A percentile compares a stretch with the other conserved stretches of the same genome.
phyloP scores from a whole-genome alignment of 179 eudicot genomes.

The Vitellaria paradoxa region DNA sequence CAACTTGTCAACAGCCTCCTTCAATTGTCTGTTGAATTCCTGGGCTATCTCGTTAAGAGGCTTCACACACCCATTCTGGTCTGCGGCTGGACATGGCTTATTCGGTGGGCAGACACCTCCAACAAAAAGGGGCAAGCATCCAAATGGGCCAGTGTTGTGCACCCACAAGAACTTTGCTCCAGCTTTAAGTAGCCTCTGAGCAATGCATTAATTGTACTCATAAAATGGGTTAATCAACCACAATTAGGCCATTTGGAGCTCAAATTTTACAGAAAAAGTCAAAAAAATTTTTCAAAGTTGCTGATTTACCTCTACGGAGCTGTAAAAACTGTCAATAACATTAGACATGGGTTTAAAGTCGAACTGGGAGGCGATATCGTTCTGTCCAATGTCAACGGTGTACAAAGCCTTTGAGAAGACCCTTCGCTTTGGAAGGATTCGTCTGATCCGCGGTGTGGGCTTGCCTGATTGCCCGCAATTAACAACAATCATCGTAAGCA shows the following conservation, averaged over 20 bases:
- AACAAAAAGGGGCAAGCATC: conserved; percentile 58
- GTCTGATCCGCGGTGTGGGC: not conserved
- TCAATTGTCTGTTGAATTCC: conserved; percentile 50
- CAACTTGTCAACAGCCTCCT: conserved; percentile 36
- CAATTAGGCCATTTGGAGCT: too few relatives aligned
- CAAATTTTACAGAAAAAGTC: too few relatives aligned
- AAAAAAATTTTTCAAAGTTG: too few relatives aligned
- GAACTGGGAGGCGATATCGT: not conserved
- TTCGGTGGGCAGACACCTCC: conserved; percentile 12
- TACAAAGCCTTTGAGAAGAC: conserved; percentile 4
- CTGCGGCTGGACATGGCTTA: conserved; percentile 5
- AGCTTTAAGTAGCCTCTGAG: too few relatives aligned
- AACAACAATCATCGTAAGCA: too few relatives aligned
- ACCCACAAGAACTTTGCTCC: conserved; percentile 64
- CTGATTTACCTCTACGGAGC: not conserved
- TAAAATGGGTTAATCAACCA: too few relatives aligned
- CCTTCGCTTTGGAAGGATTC: not conserved
- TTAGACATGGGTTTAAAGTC: not conserved
- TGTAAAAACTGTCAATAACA: not conserved
- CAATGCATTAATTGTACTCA: too few relatives aligned
- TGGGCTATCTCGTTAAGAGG: conserved; percentile 47
- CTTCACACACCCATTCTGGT: conserved; percentile 45
- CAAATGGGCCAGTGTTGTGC: conserved; percentile 71
- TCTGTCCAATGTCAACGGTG: conserved; percentile 11
- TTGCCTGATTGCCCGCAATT: not conserved